Evolutionary conservation across 192 early-diverging fungal species (phyloP).

Genomic region (Coemansia sp.): DNA sequence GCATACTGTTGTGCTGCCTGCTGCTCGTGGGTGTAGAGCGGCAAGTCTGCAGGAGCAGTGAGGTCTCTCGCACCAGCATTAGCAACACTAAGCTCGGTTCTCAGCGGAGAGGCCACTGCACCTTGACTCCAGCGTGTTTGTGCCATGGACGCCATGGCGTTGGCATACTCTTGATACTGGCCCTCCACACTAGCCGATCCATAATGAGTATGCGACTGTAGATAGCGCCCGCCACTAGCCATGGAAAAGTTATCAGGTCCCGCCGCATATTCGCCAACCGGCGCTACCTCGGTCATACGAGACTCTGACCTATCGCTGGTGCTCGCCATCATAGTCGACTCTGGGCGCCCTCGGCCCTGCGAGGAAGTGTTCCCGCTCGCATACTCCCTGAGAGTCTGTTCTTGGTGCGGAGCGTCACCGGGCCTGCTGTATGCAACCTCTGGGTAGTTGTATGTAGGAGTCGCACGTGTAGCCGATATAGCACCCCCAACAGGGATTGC

Average conservation of each 20-base stretch:
- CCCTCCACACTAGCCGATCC: slow-evolving; percentile 7
- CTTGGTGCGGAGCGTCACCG: not conserved
- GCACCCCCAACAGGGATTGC: not conserved
- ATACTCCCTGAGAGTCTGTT: not conserved
- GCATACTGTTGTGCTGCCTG: slow-evolving; percentile 31
- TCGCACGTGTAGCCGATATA: not conserved
- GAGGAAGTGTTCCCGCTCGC: not conserved
- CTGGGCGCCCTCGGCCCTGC: not conserved
- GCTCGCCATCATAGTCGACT: not conserved
- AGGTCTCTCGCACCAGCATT: not conserved
- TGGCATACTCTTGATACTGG: slow-evolving; percentile 30
- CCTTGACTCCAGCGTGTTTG: slow-evolving; percentile 52
- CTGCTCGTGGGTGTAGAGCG: slow-evolving; percentile 14
- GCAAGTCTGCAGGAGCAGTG: slow-evolving; percentile 5
- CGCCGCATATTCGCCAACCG: not conserved
- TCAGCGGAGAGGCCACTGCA: slow-evolving; percentile 38
- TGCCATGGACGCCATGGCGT: slow-evolving; percentile 21
- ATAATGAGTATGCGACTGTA: not conserved
- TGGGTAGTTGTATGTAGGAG: slow-evolving; percentile 40
- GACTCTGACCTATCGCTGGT: not conserved
- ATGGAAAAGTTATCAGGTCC: not conserved
- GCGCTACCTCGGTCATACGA: not conserved
- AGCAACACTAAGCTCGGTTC: slow-evolving; percentile 26
- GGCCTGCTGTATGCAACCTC: slow-evolving; percentile 30
- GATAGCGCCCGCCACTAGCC: not conserved